Base-by-base conservation (phyloP, 2,329 filamentous ascomycete species). In the Sphaceloma murrayae region DNA sequence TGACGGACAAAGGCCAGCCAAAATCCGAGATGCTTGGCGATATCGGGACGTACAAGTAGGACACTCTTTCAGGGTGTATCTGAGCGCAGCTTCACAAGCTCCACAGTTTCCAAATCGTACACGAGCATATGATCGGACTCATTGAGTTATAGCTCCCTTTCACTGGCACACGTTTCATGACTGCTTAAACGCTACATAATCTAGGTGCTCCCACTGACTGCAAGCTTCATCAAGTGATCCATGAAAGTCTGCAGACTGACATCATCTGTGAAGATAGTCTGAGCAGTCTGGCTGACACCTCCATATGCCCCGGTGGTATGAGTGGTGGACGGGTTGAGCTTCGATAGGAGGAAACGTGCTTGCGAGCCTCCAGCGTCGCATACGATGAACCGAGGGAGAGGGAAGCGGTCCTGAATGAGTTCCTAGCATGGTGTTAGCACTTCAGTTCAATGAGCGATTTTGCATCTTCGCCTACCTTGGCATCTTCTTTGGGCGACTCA, bases 251-350 rank as follows among this genome's bases (percentile, higher is more conserved):
- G 89, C 60, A 98, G 69, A 45, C 87, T 95, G 45, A 98, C 91
- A 63, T 98, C 91, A 58, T 98, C 91, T 1, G 91, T 98, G 68
- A 98, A 98, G 56, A 98, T 98, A 4, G 91, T 98, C 66, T 98
- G 91, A 6, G 89, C 88, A 34, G 83, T 88, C 58, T 89, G 85
- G 21, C 83, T 79, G 38, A 89, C 84, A 49, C 87, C 88, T 46
- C 91, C 91, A 9, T 85, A 83, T 43, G 48, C 49, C 31, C 86
- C 85, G 0, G 83, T 88, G 0, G 91, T 95, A 63, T 98, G 91
- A 10, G 91, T 98, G 3, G 91, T 98, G 1, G 85, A 94, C 1
- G 91, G 91, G 66, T 98, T 98, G 48, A 98, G 78, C 69, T 98
- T 98, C 30, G 87, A 94, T 33, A 98, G 72, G 46, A 98, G 67